Conservation (phyloP, 2,329 filamentous ascomycete genomes). For the Curvularia verruculosa region DNA sequence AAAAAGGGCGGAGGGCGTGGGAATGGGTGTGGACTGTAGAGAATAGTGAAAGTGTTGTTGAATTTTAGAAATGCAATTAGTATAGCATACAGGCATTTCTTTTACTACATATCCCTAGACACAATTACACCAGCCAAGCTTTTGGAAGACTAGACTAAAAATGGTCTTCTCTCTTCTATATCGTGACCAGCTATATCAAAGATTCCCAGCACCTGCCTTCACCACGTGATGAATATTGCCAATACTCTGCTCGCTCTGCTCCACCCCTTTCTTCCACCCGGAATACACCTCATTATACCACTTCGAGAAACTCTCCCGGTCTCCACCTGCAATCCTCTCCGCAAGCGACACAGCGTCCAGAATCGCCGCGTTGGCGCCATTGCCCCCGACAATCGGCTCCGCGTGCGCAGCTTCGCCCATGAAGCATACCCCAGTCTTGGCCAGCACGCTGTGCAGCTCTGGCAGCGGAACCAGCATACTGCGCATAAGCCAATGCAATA, state of each 20-base stretch:
- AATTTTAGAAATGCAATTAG: too few relatives aligned
- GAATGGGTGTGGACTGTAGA: neutral
- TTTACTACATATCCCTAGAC: too few relatives aligned
- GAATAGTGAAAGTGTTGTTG: too few relatives aligned
- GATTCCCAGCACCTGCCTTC: neutral
- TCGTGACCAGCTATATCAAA: neutral
- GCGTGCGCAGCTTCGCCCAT: constrained; percentile 52
- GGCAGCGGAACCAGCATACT: constrained; percentile 25
- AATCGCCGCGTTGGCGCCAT: constrained; percentile 51
- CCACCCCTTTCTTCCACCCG: neutral
- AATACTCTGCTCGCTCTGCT: neutral
- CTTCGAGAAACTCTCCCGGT: neutral
- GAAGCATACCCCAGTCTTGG: constrained; percentile 7
- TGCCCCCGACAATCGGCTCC: constrained; percentile 50
- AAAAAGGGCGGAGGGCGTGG: neutral
- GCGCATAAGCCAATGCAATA: constrained; percentile 54
- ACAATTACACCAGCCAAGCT: neutral
- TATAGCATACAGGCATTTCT: too few relatives aligned
- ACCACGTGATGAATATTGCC: neutral
- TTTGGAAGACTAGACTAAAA: neutral
- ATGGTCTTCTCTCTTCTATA: neutral
- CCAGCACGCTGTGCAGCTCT: constrained; percentile 27
- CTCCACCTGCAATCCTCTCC: neutral
- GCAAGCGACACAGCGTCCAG: constrained; percentile 45
- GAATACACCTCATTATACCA: constrained; percentile 2